phyloP scores from a whole-genome alignment of 1,284 basidiomycete species.

The Mixia osmundae region DNA sequence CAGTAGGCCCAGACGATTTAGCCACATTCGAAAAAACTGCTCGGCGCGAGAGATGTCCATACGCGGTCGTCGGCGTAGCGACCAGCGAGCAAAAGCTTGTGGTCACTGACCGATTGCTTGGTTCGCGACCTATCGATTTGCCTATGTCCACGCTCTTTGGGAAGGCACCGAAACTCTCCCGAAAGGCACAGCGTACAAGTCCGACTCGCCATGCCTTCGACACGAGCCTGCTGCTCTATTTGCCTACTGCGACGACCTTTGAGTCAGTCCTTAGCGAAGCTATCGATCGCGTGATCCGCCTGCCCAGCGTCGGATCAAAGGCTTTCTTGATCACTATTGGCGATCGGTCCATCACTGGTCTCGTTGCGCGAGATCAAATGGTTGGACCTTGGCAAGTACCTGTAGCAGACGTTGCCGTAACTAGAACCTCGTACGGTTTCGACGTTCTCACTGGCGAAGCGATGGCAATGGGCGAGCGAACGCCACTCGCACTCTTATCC shows the following conservation, averaged over 20 bases:
- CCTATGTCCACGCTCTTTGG: constrained; percentile 92
- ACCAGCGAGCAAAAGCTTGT: constrained; percentile 59
- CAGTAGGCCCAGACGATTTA: constrained; percentile 36
- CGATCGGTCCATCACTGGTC: constrained; percentile 77
- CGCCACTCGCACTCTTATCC: constrained; percentile 66
- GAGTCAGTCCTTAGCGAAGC: neutral
- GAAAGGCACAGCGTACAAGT: constrained; percentile 37
- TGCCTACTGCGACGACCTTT: constrained; percentile 21
- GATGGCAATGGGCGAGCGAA: constrained; percentile 94
- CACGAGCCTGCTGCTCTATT: constrained; percentile 39
- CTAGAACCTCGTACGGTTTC: constrained; percentile 82
- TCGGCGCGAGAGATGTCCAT: constrained; percentile 73
- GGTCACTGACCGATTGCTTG: constrained; percentile 67
- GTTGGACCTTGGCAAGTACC: constrained; percentile 97
- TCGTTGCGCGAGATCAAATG: constrained; percentile 94
- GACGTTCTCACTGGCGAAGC: constrained; percentile 61
- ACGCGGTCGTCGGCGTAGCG: constrained; percentile 68
- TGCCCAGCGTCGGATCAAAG: constrained; percentile 85
- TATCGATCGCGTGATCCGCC: constrained; percentile 50
- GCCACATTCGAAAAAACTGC: constrained; percentile 49
- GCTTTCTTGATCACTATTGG: constrained; percentile 97
- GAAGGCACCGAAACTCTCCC: constrained; percentile 80
- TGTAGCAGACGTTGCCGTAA: constrained; percentile 91
- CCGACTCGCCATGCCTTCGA: constrained; percentile 42
- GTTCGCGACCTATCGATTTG: constrained; percentile 58